Conservation (phyloP, 768 basidiomycete genomes). For the Chalciporus pseudorubinellus region DNA sequence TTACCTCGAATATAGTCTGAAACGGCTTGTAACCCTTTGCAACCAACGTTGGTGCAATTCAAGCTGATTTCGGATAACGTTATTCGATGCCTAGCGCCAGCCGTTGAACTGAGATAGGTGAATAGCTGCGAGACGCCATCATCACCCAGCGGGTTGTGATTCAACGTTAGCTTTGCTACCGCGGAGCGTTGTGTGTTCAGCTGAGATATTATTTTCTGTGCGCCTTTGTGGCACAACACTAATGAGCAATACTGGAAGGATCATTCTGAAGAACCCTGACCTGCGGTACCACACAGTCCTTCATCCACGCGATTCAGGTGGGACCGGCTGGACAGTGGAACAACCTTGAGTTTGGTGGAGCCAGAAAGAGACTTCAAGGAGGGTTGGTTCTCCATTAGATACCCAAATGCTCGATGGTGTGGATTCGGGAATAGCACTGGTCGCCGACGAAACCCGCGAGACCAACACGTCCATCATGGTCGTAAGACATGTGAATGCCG, state of each 20-base stretch:
- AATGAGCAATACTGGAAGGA: neutral
- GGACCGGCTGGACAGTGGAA: slow-evolving; percentile 15
- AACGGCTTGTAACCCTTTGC: slow-evolving; percentile 51
- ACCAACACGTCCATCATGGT: neutral
- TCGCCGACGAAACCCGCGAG: neutral
- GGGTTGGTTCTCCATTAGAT: slow-evolving; percentile 15
- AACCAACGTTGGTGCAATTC: slow-evolving; percentile 53
- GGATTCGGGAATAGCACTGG: neutral
- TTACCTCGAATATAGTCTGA: slow-evolving; percentile 51
- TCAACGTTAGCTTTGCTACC: slow-evolving; percentile 51
- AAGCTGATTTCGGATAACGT: slow-evolving; percentile 52
- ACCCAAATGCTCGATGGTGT: neutral
- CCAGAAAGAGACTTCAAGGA: neutral
- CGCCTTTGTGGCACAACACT: slow-evolving; percentile 38
- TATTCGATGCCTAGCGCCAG: slow-evolving; percentile 42
- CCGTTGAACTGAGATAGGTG: slow-evolving; percentile 48
- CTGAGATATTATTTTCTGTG: slow-evolving; percentile 47
- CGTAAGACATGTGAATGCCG: neutral
- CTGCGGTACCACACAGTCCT: slow-evolving; percentile 22
- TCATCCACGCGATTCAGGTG: slow-evolving; percentile 18
- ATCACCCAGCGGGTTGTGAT: slow-evolving; percentile 57
- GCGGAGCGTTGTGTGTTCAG: slow-evolving; percentile 40
- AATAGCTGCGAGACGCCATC: slow-evolving; percentile 56
- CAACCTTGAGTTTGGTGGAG: neutral
- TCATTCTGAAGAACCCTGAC: slow-evolving; percentile 7